A percentile compares a stretch with the other conserved stretches of the same genome.
Evolutionary conservation across 1,284 basidiomycete genomes (phyloP).

Genomic region (Trichosporon ovoides): DNA sequence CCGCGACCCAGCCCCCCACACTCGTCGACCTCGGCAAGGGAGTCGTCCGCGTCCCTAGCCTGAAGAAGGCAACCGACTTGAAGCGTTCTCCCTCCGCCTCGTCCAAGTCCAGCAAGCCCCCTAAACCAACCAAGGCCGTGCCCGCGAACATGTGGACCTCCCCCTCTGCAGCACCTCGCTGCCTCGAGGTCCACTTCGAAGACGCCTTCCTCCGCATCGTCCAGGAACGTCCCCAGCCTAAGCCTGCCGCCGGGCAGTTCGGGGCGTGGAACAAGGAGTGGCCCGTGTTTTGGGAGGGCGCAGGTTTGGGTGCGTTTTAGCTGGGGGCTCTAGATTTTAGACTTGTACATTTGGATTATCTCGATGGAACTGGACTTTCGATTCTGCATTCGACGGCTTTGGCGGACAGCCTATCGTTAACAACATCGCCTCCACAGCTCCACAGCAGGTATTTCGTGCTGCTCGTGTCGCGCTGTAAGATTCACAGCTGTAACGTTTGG

Average conservation of each 20-base stretch:
- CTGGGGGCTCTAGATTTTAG: not conserved
- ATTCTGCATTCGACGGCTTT: too few species aligned
- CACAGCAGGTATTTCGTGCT: too few species aligned
- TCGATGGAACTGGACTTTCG: not conserved
- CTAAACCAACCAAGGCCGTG: not conserved
- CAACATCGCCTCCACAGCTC: too few species aligned
- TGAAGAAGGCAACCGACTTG: not conserved
- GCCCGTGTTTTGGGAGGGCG: constrained; percentile 25
- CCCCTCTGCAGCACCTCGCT: not conserved
- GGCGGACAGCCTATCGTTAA: too few species aligned
- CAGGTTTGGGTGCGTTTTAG: constrained; percentile 9
- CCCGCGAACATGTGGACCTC: not conserved
- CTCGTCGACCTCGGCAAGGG: not conserved
- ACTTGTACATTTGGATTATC: constrained; percentile 2
- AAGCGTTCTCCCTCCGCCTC: not conserved
- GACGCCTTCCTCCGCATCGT: constrained; percentile 10
- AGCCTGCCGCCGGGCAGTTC: not conserved
- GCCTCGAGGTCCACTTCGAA: constrained; percentile 4
- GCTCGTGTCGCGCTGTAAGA: too few species aligned
- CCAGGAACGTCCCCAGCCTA: not conserved
- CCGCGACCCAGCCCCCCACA: not conserved
- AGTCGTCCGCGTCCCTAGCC: not conserved
- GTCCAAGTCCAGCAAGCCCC: not conserved
- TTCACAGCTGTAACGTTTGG: too few species aligned
- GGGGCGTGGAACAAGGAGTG: constrained; percentile 20